These are phyloP conservation scores for Neltuma alba DNA, from an alignment of 306 rosid genomes.

Conservation along the genomic window DNA sequence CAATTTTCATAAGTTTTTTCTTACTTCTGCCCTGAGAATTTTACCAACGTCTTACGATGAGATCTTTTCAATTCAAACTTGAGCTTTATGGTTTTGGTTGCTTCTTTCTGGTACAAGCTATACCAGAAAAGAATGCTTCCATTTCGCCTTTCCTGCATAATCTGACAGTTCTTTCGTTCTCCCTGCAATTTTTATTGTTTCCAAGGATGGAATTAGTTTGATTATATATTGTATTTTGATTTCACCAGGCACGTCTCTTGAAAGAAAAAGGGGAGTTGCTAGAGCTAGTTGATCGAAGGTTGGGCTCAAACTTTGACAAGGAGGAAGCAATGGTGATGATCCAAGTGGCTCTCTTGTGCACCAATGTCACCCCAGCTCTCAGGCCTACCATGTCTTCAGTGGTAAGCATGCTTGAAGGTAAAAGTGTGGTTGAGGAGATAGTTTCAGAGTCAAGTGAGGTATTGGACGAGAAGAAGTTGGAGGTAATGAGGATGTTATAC, in stretches of 20 bases:
- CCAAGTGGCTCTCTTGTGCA: constrained; percentile 45
- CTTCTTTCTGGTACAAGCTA: neutral
- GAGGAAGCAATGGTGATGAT: constrained; percentile 37
- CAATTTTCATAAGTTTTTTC: neutral
- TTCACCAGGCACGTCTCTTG: constrained; percentile 34
- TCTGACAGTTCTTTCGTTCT: neutral
- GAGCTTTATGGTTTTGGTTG: neutral
- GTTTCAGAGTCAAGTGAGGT: constrained; percentile 33
- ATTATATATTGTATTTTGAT: neutral
- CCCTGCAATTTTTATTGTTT: neutral
- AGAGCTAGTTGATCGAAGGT: constrained; percentile 39
- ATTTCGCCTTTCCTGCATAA: neutral
- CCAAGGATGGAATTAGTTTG: neutral
- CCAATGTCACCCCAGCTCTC: constrained; percentile 23
- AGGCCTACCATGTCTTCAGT: constrained; percentile 45
- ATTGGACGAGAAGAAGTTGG: constrained; percentile 37
- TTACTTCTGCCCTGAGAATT: neutral
- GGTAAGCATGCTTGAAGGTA: constrained; percentile 46
- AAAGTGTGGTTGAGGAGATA: constrained; percentile 20
- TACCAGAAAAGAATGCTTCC: neutral
- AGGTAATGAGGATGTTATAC: constrained; percentile 30
- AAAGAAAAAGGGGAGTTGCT: constrained; percentile 39
- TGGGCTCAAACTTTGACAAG: constrained; percentile 34
- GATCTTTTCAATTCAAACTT: neutral
- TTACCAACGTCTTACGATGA: neutral